Base-by-base conservation (phyloP, 805 yeast genomes). In the Alloascoidea africana region DNA sequence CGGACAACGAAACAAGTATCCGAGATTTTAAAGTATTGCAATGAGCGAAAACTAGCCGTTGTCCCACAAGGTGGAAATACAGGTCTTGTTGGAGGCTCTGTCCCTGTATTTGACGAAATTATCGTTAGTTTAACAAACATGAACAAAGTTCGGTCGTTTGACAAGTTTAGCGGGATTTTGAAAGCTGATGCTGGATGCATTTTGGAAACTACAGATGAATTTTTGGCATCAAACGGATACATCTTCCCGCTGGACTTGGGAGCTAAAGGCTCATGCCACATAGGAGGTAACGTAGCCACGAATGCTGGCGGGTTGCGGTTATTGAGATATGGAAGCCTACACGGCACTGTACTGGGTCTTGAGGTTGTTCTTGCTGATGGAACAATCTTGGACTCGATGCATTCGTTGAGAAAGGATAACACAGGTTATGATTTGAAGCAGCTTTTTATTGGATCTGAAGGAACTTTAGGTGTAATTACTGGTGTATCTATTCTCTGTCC, bases 31-130 rank as follows among this genome's bases (percentile, higher is more conserved):
- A 74, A 73, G 54, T 79, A 85, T 58, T 84, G 95, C 63, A 80
- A 81, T 51, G 82, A 76, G 18, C 58, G 74, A 36, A 71, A 68
- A 42, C 58, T 87, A 18, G 95, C 96, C 0, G 74, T 87, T 36
- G 94, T 85, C 5, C 96, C 97, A 13, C 96, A 89, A 60, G 96
- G 96, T 53, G 97, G 97, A 47, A 87, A 89, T 59, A 89, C 96
- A 1, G 96, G 96, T 17, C 67, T 87, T 35, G 97, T 87, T 33
- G 97, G 96, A 45, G 97, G 96, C 3, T 80, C 94, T 3, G 73
- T 77, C 14, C 96, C 96, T 0, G 77, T 87, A 1, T 87, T 85
- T 56, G 97, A 87, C 56, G 97, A 87, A 59, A 72, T 87, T 36
- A 70, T 87, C 16, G 47, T 87, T 16, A 78, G 85, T 2, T 60